Evolutionary conservation across 495 filamentous ascomycete genomes (phyloP), one percentile per base, ranked within the genome.

Genomic region (Penicillium riverlandense): DNA sequence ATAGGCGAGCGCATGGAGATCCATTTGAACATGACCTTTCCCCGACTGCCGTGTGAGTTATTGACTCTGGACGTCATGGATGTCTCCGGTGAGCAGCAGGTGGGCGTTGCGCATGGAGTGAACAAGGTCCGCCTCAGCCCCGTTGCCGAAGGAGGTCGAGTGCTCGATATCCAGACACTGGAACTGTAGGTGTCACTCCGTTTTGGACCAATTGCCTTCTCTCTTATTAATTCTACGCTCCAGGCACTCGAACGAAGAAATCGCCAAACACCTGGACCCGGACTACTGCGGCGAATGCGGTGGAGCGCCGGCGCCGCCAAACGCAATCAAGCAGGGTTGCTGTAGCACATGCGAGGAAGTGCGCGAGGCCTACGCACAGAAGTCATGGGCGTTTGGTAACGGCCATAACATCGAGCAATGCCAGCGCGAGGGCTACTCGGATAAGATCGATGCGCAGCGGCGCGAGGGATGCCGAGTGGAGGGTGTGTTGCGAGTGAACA

Each of bases 11-110:
- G 89, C 62, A 96, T 98, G 88, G 92, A 97, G 55, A 98, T 98
- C 48, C 89, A 95, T 63, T 77, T 98, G 70, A 98, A 98, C 73
- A 87, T 98, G 51, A 91, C 87, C 13, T 98, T 98, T 65, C 92
- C 94, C 6, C 83, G 82, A 29, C 73, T 98, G 29, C 92, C 92
- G 29, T 98, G 92, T 70, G 90, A 97, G 65, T 82, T 98, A 38
- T 69, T 97, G 40, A 96, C 92, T 11, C 80, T 98, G 50, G 92
- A 98, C 60, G 91, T 98, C 32, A 97, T 98, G 92, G 92, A 98
- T 65, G 90, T 98, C 9, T 94, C 87, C 11, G 92, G 92, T 35
- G 92, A 98, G 62, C 85, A 96, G 59, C 92, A 98, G 59, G 82
- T 84, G 39, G 94, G 92, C 35, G 86, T 98, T 43, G 80, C 84